Evolutionary conservation across 176 grass and related monocot species (phyloP).

Genomic region (Rhynchospora pubera): DNA sequence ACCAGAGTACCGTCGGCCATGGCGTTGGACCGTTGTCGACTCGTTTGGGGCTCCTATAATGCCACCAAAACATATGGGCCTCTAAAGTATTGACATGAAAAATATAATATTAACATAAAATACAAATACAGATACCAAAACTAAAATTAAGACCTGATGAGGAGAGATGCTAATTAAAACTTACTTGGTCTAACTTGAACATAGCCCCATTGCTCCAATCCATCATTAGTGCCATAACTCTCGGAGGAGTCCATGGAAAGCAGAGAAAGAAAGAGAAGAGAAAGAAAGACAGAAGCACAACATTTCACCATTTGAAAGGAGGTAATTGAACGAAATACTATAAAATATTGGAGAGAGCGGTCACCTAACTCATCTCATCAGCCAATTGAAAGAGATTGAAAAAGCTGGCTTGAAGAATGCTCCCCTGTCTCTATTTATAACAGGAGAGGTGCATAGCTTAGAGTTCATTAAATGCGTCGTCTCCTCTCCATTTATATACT

Average conservation of each 20-base stretch:
- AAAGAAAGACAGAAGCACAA: not conserved
- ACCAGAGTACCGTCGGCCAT: conserved; percentile 75
- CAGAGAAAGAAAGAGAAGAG: conserved; percentile 18
- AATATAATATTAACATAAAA: not conserved
- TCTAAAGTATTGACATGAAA: conserved; percentile 22
- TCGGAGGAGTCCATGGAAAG: not conserved
- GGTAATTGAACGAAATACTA: not conserved
- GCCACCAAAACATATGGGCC: conserved; percentile 92
- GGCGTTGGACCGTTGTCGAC: conserved; percentile 22
- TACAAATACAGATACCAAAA: not conserved
- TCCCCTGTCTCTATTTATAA: conserved; percentile 4
- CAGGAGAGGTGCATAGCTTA: not conserved
- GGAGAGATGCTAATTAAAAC: not conserved
- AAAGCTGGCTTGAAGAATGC: not conserved
- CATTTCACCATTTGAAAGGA: conserved; percentile 17
- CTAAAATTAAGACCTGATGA: not conserved
- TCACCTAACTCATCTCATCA: not conserved
- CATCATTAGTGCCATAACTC: conserved; percentile 43
- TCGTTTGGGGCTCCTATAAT: conserved; percentile 59
- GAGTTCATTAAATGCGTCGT: conserved; percentile 7
- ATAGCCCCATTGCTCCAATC: conserved; percentile 76
- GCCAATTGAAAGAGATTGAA: conserved; percentile 10
- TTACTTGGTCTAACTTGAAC: conserved; percentile 68
- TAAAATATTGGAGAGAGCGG: not conserved
- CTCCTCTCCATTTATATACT: not conserved